A percentile compares a stretch with the other conserved stretches of the same genome.
Evolutionary conservation across 176 grass and related monocot species (phyloP).

Genomic region (Eragrostis curvula): DNA sequence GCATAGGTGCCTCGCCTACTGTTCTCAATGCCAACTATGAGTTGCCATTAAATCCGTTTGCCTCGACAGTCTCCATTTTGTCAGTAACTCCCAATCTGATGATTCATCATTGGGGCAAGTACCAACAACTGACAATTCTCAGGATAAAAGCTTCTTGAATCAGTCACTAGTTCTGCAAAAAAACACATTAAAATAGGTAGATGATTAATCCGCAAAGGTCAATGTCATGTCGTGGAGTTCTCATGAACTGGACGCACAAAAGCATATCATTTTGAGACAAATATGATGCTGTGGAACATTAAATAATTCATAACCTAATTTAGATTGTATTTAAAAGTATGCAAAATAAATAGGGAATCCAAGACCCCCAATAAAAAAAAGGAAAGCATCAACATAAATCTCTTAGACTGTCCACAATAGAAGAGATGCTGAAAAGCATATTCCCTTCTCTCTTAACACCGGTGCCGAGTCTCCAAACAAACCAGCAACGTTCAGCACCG

Average conservation of each 20-base stretch:
- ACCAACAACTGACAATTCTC: constrained; percentile 3
- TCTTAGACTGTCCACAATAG: too few relatives aligned
- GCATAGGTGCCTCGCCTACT: constrained; percentile 22
- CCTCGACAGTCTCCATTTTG: background rate
- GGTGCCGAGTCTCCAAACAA: too few relatives aligned
- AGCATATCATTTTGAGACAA: background rate
- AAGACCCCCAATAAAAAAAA: background rate
- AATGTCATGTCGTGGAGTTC: background rate
- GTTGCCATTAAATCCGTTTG: constrained; percentile 30
- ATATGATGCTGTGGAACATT: background rate
- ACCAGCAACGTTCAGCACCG: too few relatives aligned
- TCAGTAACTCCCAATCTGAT: background rate
- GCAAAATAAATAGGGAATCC: background rate
- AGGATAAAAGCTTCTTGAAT: constrained; percentile 20
- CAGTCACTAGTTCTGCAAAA: constrained; percentile 50
- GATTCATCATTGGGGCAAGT: background rate
- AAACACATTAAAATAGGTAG: background rate
- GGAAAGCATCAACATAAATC: background rate
- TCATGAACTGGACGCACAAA: background rate
- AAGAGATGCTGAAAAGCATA: too few relatives aligned
- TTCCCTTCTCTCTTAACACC: too few relatives aligned
- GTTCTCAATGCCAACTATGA: constrained; percentile 47
- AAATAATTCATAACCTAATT: background rate
- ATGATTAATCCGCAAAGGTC: background rate
- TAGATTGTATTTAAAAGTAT: constrained; percentile 16